Base-by-base conservation (phyloP, 2,329 filamentous ascomycete genomes). In the Acephala macrosclerotiorum region DNA sequence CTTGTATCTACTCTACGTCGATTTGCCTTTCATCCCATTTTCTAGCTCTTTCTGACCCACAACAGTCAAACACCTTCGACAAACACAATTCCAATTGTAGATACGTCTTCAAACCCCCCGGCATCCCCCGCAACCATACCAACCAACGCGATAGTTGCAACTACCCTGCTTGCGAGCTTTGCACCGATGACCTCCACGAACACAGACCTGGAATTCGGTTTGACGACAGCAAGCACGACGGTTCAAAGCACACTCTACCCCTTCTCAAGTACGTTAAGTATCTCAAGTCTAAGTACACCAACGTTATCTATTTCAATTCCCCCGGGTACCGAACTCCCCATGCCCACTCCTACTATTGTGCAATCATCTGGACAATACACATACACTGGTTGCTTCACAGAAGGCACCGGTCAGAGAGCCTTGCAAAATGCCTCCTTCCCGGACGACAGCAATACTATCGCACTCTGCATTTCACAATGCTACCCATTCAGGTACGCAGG, bases 401-500 rank as follows among this genome's bases (percentile, higher is more conserved):
- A 57, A 38, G 55, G 55, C 5, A 16, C 33, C n/a, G 55, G 33
- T 11, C 8, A 16, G 20, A 29, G 55, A 12, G 29, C 55, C 2
- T 16, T 57, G 18, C 29, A 57, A 14, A 29, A 20, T 12, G 55
- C 29, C 4, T 38, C 20, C 33, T 57, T 36, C 33, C 29, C 55
- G 7, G 22, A 38, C 14, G 55, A 57, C 3, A 38, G 9, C 2
- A 57, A 35, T 18, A 20, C 55, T 20, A n/a, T 57, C 9, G 55
- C 4, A 25, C 4, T 11, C 7, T 57, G 55, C 22, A 40, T 18
- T 38, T 2, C 33, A 36, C 5, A 20, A 20, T 57, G 55, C 55
- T 57, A 35, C 12, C 29, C 29, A 40, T 57, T 22, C n/a, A n/a
- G n/a, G 18, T 57, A 26, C 38, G 55, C 55, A 12, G 55, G 55